Evolutionary conservation across 345 rosid genomes (phyloP), one percentile per base, ranked within the genome.

Genomic region (Sisymbrium altissimum): DNA sequence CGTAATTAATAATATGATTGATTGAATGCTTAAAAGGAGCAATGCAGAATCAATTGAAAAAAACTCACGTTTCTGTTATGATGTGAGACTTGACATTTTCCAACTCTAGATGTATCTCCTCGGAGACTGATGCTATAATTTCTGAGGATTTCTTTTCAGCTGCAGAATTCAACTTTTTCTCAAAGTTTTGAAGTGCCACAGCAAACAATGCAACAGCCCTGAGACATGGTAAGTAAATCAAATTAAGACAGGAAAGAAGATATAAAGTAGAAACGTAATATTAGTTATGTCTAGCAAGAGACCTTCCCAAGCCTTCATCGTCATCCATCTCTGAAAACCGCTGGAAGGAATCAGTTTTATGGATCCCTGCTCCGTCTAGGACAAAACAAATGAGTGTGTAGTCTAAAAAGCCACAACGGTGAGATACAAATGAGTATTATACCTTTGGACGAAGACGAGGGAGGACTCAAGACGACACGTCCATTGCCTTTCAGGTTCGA

Each of bases 271-370:
- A 67, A 35, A 52, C 19, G 57, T 33, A 66, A 30, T 43, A 55
- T 23, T n/a, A 50, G 10, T 49, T 63, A 49, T 61, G 71, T 17
- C 53, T 32, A 50, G 67, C 56, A 76, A 74, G 57, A 75, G 71
- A 92, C 98, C 97, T 96, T 72, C 85, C 82, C 82, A 83, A 73
- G 57, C 88, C 99, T 78, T 85, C 89, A 79, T 80, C 88, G 72
- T 85, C 89, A 57, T 67, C 80, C 76, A 72, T 81, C 75, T 83
- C 90, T 49, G 80, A 72, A 61, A 76, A 72, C 75, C 79, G 90
- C 76, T 66, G 79, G 40, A 38, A 77, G 87, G 79, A 82, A n/a
- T 81, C 83, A 69, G 75, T 79, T 77, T 77, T 84, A 70, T 60
- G 70, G 53, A 56, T 68, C 64, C 82, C 98, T 83, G 81, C 71